Conservation (phyloP, 2,329 filamentous ascomycete species). For the Clarireedia hainanense region DNA sequence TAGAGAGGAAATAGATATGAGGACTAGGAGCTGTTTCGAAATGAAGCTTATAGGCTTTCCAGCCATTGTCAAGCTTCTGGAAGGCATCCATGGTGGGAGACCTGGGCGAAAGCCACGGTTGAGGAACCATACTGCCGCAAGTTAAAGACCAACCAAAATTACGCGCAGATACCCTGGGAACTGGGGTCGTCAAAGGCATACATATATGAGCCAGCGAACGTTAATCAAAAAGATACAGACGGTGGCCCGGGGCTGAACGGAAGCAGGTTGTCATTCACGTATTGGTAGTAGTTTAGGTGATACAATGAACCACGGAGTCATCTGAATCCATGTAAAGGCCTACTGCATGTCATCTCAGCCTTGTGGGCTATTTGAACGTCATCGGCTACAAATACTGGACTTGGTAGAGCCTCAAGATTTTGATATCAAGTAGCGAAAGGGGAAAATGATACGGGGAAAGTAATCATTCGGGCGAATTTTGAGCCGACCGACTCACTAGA, state of each 20-base stretch:
- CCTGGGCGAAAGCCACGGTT: not conserved
- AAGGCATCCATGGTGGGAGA: not conserved
- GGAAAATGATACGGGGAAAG: not conserved
- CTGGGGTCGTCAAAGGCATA: too few species aligned
- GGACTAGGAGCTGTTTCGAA: not conserved
- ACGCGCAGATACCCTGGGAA: too few species aligned
- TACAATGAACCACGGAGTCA: not conserved
- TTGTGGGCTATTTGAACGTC: not conserved
- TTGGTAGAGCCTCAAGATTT: not conserved
- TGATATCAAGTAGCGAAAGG: not conserved
- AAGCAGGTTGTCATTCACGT: too few species aligned
- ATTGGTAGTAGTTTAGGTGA: too few species aligned
- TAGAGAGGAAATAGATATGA: constrained; percentile 22
- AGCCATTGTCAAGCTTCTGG: not conserved
- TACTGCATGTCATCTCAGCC: not conserved
- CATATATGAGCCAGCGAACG: too few species aligned
- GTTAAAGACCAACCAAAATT: too few species aligned
- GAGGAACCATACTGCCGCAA: not conserved
- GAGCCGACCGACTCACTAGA: not conserved
- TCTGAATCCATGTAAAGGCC: not conserved
- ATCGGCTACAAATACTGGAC: not conserved
- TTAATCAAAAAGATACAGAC: too few species aligned
- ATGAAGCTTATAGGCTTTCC: not conserved
- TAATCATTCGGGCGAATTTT: not conserved
- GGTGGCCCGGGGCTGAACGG: too few species aligned